These are phyloP conservation scores for Triangularia verruculosa DNA, from an alignment of 2,329 filamentous ascomycete genomes.

Conservation along the genomic window DNA sequence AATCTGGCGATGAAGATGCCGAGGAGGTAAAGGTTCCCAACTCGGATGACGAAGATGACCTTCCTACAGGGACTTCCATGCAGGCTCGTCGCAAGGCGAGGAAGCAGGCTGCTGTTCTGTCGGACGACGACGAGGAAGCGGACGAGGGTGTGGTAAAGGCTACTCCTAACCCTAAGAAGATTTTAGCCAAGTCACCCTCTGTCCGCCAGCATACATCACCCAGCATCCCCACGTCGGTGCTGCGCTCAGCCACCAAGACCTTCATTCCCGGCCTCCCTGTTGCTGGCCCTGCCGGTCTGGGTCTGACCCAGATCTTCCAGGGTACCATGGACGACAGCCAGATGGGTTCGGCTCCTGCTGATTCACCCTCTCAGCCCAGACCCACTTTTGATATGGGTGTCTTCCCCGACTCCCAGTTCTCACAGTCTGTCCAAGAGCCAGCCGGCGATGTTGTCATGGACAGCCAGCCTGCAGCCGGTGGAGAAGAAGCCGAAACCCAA, in stretches of 20 bases:
- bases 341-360: constrained; percentile 29
- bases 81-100: constrained; percentile 46
- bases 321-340: constrained; percentile 77
- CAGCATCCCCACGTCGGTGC: constrained; percentile 58
- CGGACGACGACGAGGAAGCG: constrained; percentile 65
- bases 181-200: constrained; percentile 41
- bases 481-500: constrained; percentile 34
- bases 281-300: constrained; percentile 60
- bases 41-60: constrained; percentile 36
- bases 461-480: constrained; percentile 43
- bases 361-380: constrained; percentile 48
- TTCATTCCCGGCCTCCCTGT: constrained; percentile 66
- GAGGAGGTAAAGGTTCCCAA: constrained; percentile 30
- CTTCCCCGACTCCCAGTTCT: constrained; percentile 59
- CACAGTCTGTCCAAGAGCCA: constrained; percentile 55
- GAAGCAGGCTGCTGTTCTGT: constrained; percentile 52
- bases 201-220: constrained; percentile 47
- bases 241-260: constrained; percentile 66
- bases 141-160: constrained; percentile 42
- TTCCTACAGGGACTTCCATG: constrained; percentile 38
- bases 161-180: constrained; percentile 49
- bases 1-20: constrained; percentile 33
- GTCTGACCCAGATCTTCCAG: constrained; percentile 85
- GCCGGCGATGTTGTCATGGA: constrained; percentile 52
- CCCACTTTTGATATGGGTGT: constrained; percentile 54